Evolutionary conservation across 768 basidiomycete species (phyloP).

Genomic region (Psilocybe tampanensis): DNA sequence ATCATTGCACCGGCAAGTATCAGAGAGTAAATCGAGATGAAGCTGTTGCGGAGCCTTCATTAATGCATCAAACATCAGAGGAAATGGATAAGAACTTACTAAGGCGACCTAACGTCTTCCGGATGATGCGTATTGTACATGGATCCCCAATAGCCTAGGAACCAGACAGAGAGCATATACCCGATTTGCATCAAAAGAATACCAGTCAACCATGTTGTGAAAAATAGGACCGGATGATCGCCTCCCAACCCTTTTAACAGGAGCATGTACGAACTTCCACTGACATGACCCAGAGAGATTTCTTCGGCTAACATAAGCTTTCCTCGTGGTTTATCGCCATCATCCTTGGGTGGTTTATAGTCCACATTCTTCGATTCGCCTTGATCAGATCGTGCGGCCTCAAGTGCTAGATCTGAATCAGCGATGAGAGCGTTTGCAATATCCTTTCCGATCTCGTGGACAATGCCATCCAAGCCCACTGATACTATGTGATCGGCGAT

Average conservation of each 20-base stretch:
- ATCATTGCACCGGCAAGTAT: conserved; percentile 9
- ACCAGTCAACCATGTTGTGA: conserved; percentile 27
- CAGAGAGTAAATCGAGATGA: conserved; percentile 33
- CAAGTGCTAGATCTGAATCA: conserved; percentile 32
- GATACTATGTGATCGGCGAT: conserved; percentile 61
- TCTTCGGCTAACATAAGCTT: conserved; percentile 64
- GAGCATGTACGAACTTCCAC: conserved; percentile 31
- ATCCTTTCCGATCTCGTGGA: conserved; percentile 46
- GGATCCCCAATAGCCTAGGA: conserved; percentile 47
- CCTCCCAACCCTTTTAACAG: conserved; percentile 41
- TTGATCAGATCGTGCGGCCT: conserved; percentile 23
- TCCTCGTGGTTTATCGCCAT: conserved; percentile 11
- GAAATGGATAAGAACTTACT: conserved; percentile 31
- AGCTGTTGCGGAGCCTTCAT: conserved; percentile 33
- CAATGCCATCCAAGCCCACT: conserved; percentile 51
- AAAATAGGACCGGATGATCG: conserved; percentile 33
- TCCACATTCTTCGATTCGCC: conserved; percentile 22
- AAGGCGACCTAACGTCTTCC: conserved; percentile 32
- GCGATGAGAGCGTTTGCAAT: conserved; percentile 45
- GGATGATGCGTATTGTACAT: conserved; percentile 38
- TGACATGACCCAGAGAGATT: conserved; percentile 40
- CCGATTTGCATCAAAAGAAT: conserved; percentile 27
- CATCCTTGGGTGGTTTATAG: conserved; percentile 24
- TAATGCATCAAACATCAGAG: neutral
- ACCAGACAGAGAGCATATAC: conserved; percentile 40